A percentile compares a stretch with the other conserved stretches of the same genome.
Conservation (phyloP, 192 early-diverging fungal species). For the Pilaira anomala region DNA sequence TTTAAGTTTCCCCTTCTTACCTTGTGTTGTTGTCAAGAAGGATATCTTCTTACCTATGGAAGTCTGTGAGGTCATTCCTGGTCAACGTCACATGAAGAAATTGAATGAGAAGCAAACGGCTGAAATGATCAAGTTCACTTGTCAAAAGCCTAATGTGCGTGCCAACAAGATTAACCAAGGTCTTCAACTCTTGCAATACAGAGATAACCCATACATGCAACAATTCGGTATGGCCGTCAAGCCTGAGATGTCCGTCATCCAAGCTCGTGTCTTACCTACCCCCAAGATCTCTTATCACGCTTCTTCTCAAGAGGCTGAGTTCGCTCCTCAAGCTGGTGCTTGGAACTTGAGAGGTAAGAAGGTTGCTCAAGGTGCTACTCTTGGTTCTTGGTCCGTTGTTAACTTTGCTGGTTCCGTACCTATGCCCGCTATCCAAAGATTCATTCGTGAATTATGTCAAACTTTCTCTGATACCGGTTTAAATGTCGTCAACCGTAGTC, state of each 20-base stretch:
- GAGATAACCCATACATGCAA: conserved; percentile 64
- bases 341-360: conserved; percentile 83
- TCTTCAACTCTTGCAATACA: conserved; percentile 62
- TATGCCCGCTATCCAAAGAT: conserved; percentile 56
- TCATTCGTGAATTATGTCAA: conserved; percentile 69
- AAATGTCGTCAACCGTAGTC: conserved; percentile 42
- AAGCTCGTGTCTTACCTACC: conserved; percentile 73
- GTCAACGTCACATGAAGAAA: conserved; percentile 81
- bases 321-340: conserved; percentile 66
- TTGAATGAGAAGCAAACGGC: conserved; percentile 83
- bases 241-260: conserved; percentile 61
- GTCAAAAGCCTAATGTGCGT: conserved; percentile 79
- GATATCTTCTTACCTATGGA: conserved; percentile 86
- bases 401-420: conserved; percentile 60
- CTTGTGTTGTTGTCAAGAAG: conserved; percentile 72
- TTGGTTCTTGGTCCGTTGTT: conserved; percentile 79
- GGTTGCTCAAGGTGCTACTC: conserved; percentile 67
- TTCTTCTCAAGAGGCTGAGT: conserved; percentile 41
- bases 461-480: conserved; percentile 60
- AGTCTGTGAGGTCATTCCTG: conserved; percentile 78
- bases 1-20: conserved; percentile 77
- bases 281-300: conserved; percentile 71
- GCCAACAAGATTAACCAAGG: conserved; percentile 78
- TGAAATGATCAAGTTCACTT: conserved; percentile 95
- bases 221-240: conserved; percentile 72